Conservation (phyloP, 306 rosid species). For the Rubus parviflorus region DNA sequence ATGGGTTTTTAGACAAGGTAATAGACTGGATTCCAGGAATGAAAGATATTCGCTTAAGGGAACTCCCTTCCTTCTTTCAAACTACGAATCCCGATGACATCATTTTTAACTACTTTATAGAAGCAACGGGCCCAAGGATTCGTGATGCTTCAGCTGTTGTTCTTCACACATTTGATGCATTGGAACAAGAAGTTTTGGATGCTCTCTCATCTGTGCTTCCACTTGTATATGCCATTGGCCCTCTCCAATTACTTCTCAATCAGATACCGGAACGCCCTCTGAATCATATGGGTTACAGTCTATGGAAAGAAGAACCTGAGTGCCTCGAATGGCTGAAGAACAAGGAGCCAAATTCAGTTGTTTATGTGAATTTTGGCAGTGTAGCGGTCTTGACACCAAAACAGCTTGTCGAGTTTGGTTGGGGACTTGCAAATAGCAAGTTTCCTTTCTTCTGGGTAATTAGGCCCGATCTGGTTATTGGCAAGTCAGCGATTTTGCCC, state of each 20-base stretch:
- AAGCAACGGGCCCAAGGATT: not conserved
- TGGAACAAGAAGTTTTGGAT: slow-evolving; percentile 15
- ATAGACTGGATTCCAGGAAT: slow-evolving; percentile 28
- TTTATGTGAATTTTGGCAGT: slow-evolving; percentile 30
- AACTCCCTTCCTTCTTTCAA: not conserved
- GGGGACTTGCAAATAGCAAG: slow-evolving; percentile 33
- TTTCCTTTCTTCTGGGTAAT: slow-evolving; percentile 22
- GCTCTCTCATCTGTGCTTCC: slow-evolving; percentile 20
- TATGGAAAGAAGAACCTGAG: slow-evolving; percentile 26
- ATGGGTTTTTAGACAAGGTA: slow-evolving; percentile 8
- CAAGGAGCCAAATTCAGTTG: slow-evolving; percentile 17
- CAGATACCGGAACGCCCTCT: slow-evolving; percentile 12
- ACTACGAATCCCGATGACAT: slow-evolving; percentile 10
- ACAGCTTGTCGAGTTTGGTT: slow-evolving; percentile 20
- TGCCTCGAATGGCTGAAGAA: slow-evolving; percentile 19
- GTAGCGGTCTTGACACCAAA: slow-evolving; percentile 3
- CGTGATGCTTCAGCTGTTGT: slow-evolving; percentile 19
- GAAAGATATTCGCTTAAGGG: not conserved
- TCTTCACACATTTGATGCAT: slow-evolving; percentile 21
- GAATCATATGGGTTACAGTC: slow-evolving; percentile 15
- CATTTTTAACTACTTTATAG: not conserved
- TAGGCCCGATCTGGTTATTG: slow-evolving; percentile 19
- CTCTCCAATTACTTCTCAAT: slow-evolving; percentile 23
- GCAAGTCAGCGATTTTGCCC: not conserved
- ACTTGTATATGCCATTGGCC: slow-evolving; percentile 22